These are phyloP conservation scores for Entomophthora muscae DNA, from an alignment of 371 early-diverging fungal species.

Conservation along the genomic window DNA sequence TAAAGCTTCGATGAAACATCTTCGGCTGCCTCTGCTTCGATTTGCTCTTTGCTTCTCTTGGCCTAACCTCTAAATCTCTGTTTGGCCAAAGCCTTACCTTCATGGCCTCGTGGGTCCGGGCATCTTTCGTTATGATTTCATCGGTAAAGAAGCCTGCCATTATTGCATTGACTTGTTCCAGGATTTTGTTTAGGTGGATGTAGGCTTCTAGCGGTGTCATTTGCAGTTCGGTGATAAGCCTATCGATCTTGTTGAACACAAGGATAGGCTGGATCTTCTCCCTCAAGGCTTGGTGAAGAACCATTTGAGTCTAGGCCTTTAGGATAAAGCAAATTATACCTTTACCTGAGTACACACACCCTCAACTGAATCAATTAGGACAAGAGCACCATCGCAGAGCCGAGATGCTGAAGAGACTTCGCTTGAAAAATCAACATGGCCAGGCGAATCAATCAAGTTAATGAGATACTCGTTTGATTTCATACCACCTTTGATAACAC, in stretches of 20 bases:
- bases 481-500: neutral
- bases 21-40: slow-evolving; percentile 12
- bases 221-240: slow-evolving; percentile 82
- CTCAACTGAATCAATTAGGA: slow-evolving; percentile 96
- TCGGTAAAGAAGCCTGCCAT: slow-evolving; percentile 85
- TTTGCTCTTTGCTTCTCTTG: neutral
- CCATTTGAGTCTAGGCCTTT: slow-evolving; percentile 64
- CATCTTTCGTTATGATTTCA: slow-evolving; percentile 73
- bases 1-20: slow-evolving; percentile 19
- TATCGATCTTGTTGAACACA: slow-evolving; percentile 98
- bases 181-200: slow-evolving; percentile 66
- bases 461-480: slow-evolving; percentile 53
- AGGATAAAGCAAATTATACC: slow-evolving; percentile 12
- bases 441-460: slow-evolving; percentile 99
- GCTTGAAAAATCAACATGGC: slow-evolving; percentile 98
- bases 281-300: slow-evolving; percentile 81
- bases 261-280: slow-evolving; percentile 81
- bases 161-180: slow-evolving; percentile 92
- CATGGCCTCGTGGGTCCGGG: slow-evolving; percentile 41
- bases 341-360: slow-evolving; percentile 94
- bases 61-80: neutral
- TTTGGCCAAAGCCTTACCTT: slow-evolving; percentile 17
- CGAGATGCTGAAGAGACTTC: slow-evolving; percentile 94
- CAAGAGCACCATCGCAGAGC: slow-evolving; percentile 91
- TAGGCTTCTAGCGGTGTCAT: slow-evolving; percentile 86